These are phyloP conservation scores for Candida ulmi DNA, from an alignment of 805 yeast species.

Conservation along the genomic window DNA sequence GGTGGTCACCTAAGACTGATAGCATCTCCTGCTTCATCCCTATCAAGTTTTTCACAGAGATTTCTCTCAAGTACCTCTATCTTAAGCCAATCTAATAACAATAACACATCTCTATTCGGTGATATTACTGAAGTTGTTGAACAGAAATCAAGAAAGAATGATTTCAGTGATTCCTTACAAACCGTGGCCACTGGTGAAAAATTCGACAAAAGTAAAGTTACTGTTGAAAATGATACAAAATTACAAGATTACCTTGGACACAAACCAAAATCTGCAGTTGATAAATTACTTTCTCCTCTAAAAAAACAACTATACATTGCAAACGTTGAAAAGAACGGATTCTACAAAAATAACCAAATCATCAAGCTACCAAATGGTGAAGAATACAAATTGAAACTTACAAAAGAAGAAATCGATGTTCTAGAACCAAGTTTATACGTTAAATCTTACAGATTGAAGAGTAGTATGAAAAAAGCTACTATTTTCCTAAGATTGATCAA, in stretches of 20 bases:
- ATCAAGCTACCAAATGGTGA: slow-evolving; percentile 39
- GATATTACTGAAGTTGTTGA: slow-evolving; percentile 19
- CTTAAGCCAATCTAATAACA: neutral
- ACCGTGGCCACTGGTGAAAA: slow-evolving; percentile 16
- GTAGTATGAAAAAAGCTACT: slow-evolving; percentile 87
- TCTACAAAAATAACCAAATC: slow-evolving; percentile 58
- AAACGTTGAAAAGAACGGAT: slow-evolving; percentile 55
- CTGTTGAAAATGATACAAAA: slow-evolving; percentile 26
- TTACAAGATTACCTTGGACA: slow-evolving; percentile 47
- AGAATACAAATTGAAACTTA: slow-evolving; percentile 50
- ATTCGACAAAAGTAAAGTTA: slow-evolving; percentile 22
- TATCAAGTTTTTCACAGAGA: neutral
- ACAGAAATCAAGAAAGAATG: slow-evolving; percentile 11
- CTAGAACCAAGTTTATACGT: slow-evolving; percentile 86
- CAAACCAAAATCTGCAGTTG: slow-evolving; percentile 48
- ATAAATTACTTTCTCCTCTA: slow-evolving; percentile 58
- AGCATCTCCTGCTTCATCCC: neutral
- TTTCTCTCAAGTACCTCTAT: neutral
- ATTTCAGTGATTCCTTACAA: slow-evolving; percentile 21
- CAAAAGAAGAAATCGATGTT: slow-evolving; percentile 61
- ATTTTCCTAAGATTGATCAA: slow-evolving; percentile 71
- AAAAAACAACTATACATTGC: slow-evolving; percentile 58
- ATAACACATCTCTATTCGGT: slow-evolving; percentile 15
- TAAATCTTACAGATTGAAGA: slow-evolving; percentile 74
- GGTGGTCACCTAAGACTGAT: neutral